Conservation (phyloP, 2,329 filamentous ascomycete species). For the Claviceps quebecensis region DNA sequence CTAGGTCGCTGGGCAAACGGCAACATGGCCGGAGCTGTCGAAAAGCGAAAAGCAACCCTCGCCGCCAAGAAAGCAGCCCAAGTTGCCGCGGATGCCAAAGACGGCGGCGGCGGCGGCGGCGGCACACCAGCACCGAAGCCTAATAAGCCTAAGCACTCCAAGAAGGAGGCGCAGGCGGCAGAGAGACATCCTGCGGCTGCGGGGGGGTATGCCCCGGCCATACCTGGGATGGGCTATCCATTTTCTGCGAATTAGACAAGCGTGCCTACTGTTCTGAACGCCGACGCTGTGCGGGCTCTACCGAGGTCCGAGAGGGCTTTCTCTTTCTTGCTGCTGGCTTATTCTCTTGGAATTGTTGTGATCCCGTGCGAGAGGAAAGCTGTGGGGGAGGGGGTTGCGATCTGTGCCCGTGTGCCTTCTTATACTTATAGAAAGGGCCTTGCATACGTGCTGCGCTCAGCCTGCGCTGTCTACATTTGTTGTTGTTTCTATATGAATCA, state of each 20-base stretch:
- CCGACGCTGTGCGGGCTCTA: too few relatives aligned
- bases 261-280: neutral
- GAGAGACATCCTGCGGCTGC: neutral
- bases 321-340: too few relatives aligned
- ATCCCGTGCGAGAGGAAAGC: too few relatives aligned
- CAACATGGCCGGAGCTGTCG: constrained; percentile 45
- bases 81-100: constrained; percentile 23
- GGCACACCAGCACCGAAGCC: constrained; percentile 20
- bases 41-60: constrained; percentile 45
- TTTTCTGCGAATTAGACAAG: constrained; percentile 9
- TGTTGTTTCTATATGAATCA: too few relatives aligned
- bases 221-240: constrained; percentile 16
- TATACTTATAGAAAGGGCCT: too few relatives aligned
- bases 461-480: too few relatives aligned
- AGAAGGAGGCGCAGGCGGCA: constrained; percentile 16
- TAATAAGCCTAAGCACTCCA: constrained; percentile 19
- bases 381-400: too few relatives aligned
- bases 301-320: too few relatives aligned
- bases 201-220: constrained; percentile 8
- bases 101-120: constrained; percentile 9
- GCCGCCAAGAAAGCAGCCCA: constrained; percentile 43
- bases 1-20: constrained; percentile 46
- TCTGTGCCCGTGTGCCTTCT: too few relatives aligned
- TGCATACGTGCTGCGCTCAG: too few relatives aligned
- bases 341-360: too few relatives aligned